Conservation (phyloP, 2,329 filamentous ascomycete species). For the Lachnellula hyalina region DNA sequence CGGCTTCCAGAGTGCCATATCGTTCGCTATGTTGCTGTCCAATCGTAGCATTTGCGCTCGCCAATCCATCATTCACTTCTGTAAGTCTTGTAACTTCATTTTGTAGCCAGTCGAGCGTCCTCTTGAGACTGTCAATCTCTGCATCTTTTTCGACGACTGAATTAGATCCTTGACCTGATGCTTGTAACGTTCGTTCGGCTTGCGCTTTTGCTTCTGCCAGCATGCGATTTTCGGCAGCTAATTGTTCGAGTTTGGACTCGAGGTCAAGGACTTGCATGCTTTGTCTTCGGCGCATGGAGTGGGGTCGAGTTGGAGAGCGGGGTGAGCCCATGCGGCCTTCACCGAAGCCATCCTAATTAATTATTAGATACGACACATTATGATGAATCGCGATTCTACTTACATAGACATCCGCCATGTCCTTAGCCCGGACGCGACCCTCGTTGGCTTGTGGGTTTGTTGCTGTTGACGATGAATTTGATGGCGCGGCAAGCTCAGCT, state of each 20-base stretch:
- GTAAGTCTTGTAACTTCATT: slow-evolving; percentile 75
- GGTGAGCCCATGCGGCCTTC: slow-evolving; percentile 82
- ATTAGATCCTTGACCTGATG: slow-evolving; percentile 58
- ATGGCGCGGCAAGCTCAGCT: slow-evolving; percentile 37
- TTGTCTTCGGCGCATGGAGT: slow-evolving; percentile 92
- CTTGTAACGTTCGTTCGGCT: slow-evolving; percentile 60
- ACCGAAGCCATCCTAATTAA: slow-evolving; percentile 77
- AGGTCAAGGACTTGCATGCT: slow-evolving; percentile 97
- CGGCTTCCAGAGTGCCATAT: slow-evolving; percentile 59
- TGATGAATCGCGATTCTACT: slow-evolving; percentile 40
- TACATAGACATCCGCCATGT: slow-evolving; percentile 93
- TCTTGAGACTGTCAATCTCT: slow-evolving; percentile 78
- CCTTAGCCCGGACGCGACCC: slow-evolving; percentile 75
- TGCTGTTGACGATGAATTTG: slow-evolving; percentile 28
- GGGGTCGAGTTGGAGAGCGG: slow-evolving; percentile 86
- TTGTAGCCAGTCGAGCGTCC: slow-evolving; percentile 73
- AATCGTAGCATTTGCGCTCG: slow-evolving; percentile 71
- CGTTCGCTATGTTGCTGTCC: slow-evolving; percentile 70
- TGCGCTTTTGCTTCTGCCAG: slow-evolving; percentile 67
- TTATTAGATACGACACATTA: slow-evolving; percentile 21
- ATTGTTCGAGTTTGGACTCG: slow-evolving; percentile 76
- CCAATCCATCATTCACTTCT: slow-evolving; percentile 76
- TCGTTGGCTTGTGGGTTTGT: slow-evolving; percentile 78
- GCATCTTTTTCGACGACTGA: slow-evolving; percentile 76
- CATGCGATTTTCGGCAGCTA: slow-evolving; percentile 77